phyloP scores from a whole-genome alignment of 257 asterid species.

The Capsicum rhomboideum region DNA sequence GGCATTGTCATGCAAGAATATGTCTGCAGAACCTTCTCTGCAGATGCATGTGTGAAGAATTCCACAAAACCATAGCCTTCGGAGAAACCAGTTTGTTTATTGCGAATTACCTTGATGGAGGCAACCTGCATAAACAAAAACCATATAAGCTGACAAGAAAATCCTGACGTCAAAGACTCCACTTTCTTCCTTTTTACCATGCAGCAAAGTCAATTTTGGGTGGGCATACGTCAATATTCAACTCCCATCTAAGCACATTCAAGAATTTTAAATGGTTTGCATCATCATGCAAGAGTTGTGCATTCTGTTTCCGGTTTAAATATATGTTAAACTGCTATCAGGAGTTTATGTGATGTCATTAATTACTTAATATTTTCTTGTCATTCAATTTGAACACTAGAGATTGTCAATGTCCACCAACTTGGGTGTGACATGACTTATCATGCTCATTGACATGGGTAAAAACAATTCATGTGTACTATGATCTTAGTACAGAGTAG shows the following conservation, averaged over 20 bases:
- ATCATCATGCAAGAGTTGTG: neutral
- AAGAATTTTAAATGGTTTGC: neutral
- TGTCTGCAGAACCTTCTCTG: constrained; percentile 78
- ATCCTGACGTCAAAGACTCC: neutral
- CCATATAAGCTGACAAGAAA: neutral
- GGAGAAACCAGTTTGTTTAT: constrained; percentile 74
- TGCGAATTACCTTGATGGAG: constrained; percentile 82
- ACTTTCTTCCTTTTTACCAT: neutral
- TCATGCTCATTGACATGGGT: neutral
- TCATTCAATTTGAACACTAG: neutral
- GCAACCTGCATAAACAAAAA: constrained; percentile 47
- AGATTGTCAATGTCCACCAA: neutral
- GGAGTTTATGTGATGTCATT: neutral
- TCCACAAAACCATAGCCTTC: constrained; percentile 98
- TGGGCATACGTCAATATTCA: neutral
- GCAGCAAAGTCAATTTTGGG: neutral
- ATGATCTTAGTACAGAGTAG: neutral
- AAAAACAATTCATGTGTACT: neutral
- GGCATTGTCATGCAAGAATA: constrained; percentile 67
- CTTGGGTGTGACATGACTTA: neutral
- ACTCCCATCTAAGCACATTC: neutral
- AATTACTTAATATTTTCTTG: neutral
- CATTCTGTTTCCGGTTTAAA: neutral
- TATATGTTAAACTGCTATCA: neutral
- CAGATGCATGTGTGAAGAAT: constrained; percentile 63